Evolutionary conservation across 257 asterid genomes (phyloP), one percentile per base, ranked within the genome.

Genomic region (Cynanchum wilfordii): DNA sequence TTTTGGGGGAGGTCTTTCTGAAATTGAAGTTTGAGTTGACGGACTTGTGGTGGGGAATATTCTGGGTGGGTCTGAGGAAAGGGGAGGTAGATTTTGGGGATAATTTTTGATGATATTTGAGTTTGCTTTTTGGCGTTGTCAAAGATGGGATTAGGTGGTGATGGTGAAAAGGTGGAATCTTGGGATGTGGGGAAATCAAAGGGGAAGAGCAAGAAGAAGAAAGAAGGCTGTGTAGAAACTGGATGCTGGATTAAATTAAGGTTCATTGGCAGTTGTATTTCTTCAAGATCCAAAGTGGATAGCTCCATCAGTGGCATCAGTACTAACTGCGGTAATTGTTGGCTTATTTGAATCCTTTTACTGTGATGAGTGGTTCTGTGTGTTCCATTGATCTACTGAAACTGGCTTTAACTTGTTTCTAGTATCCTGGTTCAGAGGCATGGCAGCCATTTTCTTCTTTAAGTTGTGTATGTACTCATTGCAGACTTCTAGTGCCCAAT

Each of bases 251-350:
- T 82, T 17, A 94, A 86, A 76, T 84, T 88, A 19, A 89, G 89
- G 87, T 86, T 82, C 79, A 83, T 90, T 66, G 89, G 96, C 49
- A 84, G 88, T 88, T 94, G 97, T 85, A 84, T 94, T 71, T 86
- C 95, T 81, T 94, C 98, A 86, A 91, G 96, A 91, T 94, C 97
- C 85, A 94, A 91, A 86, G 97, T 94, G 81, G 96, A 89, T 71
- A 94, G 84, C 88, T 88, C 98, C 72, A 63, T 87, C 73, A 94
- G 96, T 85, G 98, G 98, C 83, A 86, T 89, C 87, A 94, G 88
- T 69, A 86, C 89, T 75, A 87, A 84, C 75, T 74, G 80, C 73
- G 98, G 98, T 94, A 87, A 77, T 73, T 71, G 68, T 30, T 63
- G 36, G 25, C 66, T 25, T 29, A 22, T 47, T 36, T 36, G 29